These are phyloP conservation scores for Stephanocyclus meneghinianus DNA, from an alignment of 352 stramenopile species.

Conservation along the genomic window DNA sequence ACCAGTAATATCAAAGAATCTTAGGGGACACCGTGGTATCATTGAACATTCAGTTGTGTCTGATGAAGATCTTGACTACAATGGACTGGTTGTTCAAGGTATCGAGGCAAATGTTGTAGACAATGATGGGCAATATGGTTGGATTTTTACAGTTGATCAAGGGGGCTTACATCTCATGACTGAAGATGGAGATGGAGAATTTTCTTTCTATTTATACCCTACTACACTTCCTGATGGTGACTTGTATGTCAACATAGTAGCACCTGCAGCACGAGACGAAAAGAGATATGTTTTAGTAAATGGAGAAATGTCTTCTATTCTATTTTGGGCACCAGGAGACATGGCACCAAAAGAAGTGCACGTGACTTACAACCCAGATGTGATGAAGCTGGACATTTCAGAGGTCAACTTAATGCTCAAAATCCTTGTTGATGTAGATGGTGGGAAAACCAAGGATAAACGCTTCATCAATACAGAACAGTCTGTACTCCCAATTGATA, in stretches of 20 bases:
- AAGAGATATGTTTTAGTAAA: conserved; percentile 39
- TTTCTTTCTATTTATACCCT: conserved; percentile 47
- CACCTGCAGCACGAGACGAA: conserved; percentile 29
- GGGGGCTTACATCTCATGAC: conserved; percentile 45
- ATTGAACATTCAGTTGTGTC: conserved; percentile 48
- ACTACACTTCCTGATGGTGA: conserved; percentile 27
- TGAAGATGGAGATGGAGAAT: conserved; percentile 43
- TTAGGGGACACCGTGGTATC: conserved; percentile 49
- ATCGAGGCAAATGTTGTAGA: conserved; percentile 48
- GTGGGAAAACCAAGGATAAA: conserved; percentile 34
- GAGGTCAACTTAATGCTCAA: conserved; percentile 50
- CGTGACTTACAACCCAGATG: conserved; percentile 37
- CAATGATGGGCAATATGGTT: conserved; percentile 48
- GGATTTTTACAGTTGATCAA: conserved; percentile 42
- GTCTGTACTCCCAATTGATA: conserved; percentile 45
- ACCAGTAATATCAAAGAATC: conserved; percentile 51
- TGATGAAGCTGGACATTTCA: conserved; percentile 39
- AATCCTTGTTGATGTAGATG: conserved; percentile 33
- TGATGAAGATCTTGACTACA: conserved; percentile 34
- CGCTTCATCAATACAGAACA: conserved; percentile 41
- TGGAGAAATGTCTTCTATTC: conserved; percentile 16
- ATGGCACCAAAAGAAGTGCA: conserved; percentile 35
- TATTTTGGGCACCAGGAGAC: conserved; percentile 18
- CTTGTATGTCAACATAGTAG: conserved; percentile 39
- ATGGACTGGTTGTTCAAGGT: conserved; percentile 31